Percentiles rank a stretch among this genome's conserved stretches.
Conservation (phyloP, 2,329 filamentous ascomycete species). For the Hymenoscyphus linearis region DNA sequence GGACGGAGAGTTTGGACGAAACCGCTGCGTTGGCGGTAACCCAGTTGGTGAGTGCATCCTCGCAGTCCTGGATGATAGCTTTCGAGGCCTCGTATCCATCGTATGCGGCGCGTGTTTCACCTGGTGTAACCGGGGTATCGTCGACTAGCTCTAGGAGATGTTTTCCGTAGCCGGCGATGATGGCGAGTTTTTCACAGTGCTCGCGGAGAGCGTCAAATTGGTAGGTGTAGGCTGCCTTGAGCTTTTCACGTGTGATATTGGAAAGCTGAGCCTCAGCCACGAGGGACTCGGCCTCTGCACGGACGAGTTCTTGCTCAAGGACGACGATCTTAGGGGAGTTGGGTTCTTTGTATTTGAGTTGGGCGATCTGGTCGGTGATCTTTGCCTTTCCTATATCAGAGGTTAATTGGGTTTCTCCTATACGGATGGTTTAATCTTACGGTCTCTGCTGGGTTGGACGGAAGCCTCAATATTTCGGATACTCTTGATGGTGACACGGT, state of each 20-base stretch:
- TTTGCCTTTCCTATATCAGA: constrained; percentile 79
- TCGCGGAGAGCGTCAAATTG: constrained; percentile 97
- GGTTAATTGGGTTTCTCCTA: constrained; percentile 17
- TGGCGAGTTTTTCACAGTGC: constrained; percentile 96
- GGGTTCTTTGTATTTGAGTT: constrained; percentile 99
- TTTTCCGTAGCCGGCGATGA: constrained; percentile 96
- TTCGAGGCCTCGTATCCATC: constrained; percentile 98
- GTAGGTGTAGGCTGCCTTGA: constrained; percentile 97
- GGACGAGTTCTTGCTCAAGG: constrained; percentile 95
- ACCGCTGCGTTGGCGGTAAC: constrained; percentile 86
- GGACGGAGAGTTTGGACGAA: constrained; percentile 77
- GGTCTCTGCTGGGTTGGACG: constrained; percentile 94
- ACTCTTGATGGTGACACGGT: constrained; percentile 98
- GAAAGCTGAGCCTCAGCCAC: constrained; percentile 97
- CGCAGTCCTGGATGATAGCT: constrained; percentile 98
- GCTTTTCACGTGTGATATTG: constrained; percentile 98
- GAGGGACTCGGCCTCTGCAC: constrained; percentile 96
- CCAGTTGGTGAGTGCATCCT: constrained; percentile 97
- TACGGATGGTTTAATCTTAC: constrained; percentile 46
- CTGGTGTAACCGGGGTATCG: constrained; percentile 93
- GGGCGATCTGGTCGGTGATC: constrained; percentile 97
- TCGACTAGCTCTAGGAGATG: constrained; percentile 96
- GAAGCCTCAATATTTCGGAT: constrained; percentile 99
- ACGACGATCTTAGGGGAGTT: constrained; percentile 97
- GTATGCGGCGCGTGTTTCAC: constrained; percentile 91